Evolutionary conservation across 306 rosid species (phyloP).

Genomic region (Pterocarpus santalinus): DNA sequence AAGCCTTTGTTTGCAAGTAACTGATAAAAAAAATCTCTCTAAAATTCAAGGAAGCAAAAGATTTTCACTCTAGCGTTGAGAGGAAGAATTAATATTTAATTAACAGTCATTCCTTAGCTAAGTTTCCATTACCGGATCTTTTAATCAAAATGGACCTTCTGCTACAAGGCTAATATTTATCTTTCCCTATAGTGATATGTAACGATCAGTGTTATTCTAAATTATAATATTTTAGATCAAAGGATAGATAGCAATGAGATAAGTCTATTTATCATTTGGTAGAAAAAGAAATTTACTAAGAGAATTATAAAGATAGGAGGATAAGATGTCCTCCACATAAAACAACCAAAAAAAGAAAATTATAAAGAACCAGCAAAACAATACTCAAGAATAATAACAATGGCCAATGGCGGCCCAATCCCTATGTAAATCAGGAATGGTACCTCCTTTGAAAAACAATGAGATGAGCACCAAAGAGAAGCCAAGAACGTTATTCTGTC

Average conservation of each 20-base stretch:
- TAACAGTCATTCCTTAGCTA: background rate
- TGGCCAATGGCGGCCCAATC: background rate
- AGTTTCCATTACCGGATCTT: constrained; percentile 1
- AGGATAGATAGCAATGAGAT: constrained; percentile 6
- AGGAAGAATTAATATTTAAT: constrained; percentile 29
- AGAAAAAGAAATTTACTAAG: too few species aligned
- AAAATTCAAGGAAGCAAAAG: constrained; percentile 1
- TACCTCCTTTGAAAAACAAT: background rate
- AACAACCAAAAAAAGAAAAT: background rate
- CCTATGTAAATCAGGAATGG: background rate
- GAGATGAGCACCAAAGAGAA: background rate
- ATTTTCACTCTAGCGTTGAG: background rate
- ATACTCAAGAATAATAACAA: too few species aligned
- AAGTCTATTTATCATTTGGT: background rate
- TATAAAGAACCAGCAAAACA: background rate
- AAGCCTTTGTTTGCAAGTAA: background rate
- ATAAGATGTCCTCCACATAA: background rate
- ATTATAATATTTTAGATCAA: background rate
- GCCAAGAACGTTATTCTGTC: background rate
- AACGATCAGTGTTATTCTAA: background rate
- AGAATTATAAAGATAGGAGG: background rate
- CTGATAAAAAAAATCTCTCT: background rate
- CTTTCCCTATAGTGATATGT: background rate
- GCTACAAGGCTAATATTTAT: background rate
- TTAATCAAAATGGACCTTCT: constrained; percentile 23